Base-by-base conservation (phyloP, 768 basidiomycete species). In the Rubroboletus satanas region DNA sequence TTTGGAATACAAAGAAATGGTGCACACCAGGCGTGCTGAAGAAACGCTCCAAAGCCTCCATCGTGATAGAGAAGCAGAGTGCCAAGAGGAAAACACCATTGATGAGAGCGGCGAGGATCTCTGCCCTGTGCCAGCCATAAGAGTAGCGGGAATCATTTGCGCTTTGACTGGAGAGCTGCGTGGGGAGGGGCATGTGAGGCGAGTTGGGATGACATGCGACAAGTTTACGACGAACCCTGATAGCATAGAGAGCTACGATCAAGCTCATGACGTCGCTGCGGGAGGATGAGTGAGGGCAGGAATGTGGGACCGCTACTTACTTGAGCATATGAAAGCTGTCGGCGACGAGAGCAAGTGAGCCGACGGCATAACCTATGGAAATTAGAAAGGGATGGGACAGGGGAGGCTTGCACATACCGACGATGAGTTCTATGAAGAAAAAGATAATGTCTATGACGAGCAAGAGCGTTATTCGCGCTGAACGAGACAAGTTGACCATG, bases 311-410 rank as follows among this genome's bases (percentile, higher is more conserved):
- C 21, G 49, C 14, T 42, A 74, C 86, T 57, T 60, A 95, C 94
- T 98, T 98, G 75, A 98, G 85, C 95, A 97, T 98, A 75, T 98
- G 96, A 72, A 98, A 98, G 61, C 89, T 90, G 74, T 98, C 96
- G 8, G 96, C 96, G 45, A 99, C 86, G 51, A 98, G 86, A 1
- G 95, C 95, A 1, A 98, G 83, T 1, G 93, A 96, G 31, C 93
- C 93, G 52, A 97, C 93, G n/a, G 88, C 84, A 85, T 96, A 96
- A 39, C 95, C 93, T 88, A 63, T 26, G 57, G 58, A 52, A 4
- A 55, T 63, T 8, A 67, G 60, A 49, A 8, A 14, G 21, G 11
- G 29, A 2, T 26, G 28, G 57, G 36, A 59, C 56, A 23, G 60
- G 47, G 55, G 11, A 52, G 59, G 51, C 61, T 29, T 42, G 45